Evolutionary conservation across 768 basidiomycete genomes (phyloP), one percentile per base, ranked within the genome.

Genomic region (Podaxis pistillaris): DNA sequence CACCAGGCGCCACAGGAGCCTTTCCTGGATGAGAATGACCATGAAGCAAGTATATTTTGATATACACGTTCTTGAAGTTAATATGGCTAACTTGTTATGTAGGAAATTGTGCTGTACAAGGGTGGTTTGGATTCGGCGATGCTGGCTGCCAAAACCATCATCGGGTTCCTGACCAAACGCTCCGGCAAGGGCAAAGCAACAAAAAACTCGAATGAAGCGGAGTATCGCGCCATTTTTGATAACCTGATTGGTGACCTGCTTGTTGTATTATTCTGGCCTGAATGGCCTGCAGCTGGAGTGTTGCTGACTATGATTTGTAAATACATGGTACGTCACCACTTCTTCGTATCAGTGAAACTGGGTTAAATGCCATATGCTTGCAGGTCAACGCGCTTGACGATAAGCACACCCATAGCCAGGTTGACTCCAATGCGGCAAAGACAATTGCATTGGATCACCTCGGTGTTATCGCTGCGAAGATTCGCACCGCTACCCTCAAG

Each of bases 231-330:
- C 0, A 94, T 98, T 41, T 91, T 98, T 63, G 96, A 98, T 69
- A 91, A 91, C 68, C 78, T 98, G 11, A 86, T 98, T 46, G 86
- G 87, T 1, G 97, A 99, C 70, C 79, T 97, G 24, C 81, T 98
- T 24, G 83, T 84, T 8, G 94, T 97, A 19, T 78, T 98, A 5
- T 95, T 90, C 71, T 93, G 93, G 86, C 96, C 97, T 0, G 97
- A 99, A 74, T 99, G 96, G 95, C 97, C 97, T 5, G 96, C 93
- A 9, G 93, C 97, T 1, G 83, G 87, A 47, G 74, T 97, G 17
- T 79, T 97, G 41, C 76, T 98, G 40, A 85, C 83, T 49, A 89
- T 97, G 52, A 85, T 89, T 6, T 90, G 88, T 65, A 90, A 88
- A 71, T 89, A 88, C 67, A 93, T 98, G 93, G 96, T 94, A 63